Evolutionary conservation across 192 early-diverging fungal species (phyloP).

Genomic region (Paraglomus occultum): DNA sequence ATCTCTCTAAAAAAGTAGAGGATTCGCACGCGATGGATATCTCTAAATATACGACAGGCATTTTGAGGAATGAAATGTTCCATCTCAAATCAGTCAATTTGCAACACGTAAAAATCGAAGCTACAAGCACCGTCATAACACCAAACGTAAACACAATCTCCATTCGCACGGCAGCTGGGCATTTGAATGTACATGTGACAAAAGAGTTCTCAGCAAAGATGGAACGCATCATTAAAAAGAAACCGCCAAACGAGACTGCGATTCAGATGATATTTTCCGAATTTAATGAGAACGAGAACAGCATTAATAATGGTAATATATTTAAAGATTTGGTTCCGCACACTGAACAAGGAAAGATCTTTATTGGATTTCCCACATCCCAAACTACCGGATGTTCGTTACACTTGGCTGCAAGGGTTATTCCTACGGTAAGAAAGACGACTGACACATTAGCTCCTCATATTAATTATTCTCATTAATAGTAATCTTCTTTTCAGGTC

Average conservation of each 20-base stretch:
- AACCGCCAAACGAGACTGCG: conserved; percentile 65
- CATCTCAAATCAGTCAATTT: conserved; percentile 61
- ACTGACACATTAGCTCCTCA: too few relatives aligned
- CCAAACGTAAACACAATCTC: conserved; percentile 56
- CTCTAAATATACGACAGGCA: conserved; percentile 46
- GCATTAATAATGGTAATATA: conserved; percentile 34
- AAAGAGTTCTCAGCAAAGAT: conserved; percentile 64
- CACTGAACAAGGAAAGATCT: conserved; percentile 77
- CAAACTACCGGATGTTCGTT: conserved; percentile 85
- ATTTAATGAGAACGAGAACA: conserved; percentile 67
- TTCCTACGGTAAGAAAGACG: conserved; percentile 66
- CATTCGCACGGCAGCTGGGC: conserved; percentile 65
- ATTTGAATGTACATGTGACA: conserved; percentile 54
- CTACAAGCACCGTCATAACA: conserved; percentile 34
- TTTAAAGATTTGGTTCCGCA: conserved; percentile 75
- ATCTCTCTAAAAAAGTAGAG: conserved; percentile 62
- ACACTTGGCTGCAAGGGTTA: conserved; percentile 78
- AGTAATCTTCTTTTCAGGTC: conserved; percentile 28
- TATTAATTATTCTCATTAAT: too few relatives aligned
- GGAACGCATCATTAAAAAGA: conserved; percentile 87
- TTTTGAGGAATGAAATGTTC: conserved; percentile 68
- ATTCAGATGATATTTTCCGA: conserved; percentile 73
- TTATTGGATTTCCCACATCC: conserved; percentile 89
- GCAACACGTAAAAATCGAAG: conserved; percentile 54
- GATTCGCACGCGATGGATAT: conserved; percentile 62